Percentiles rank a stretch among this genome's conserved stretches.
phyloP scores from a whole-genome alignment of 306 rosid genomes.

The Cucurbita ficifolia region DNA sequence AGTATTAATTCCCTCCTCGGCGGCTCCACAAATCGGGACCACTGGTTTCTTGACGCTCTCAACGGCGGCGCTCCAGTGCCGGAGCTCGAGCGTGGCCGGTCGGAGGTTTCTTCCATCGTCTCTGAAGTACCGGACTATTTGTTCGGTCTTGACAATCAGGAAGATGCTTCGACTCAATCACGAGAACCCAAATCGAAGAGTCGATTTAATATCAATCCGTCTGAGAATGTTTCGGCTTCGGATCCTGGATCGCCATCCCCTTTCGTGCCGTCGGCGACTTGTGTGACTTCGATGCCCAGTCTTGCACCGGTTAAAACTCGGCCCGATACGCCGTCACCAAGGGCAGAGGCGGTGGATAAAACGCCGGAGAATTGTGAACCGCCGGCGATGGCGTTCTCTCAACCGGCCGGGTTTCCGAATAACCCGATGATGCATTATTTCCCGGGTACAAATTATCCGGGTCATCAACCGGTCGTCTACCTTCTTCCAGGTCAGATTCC shows the following conservation, averaged over 20 bases:
- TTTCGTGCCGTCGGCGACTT: conserved; percentile 22
- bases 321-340: conserved; percentile 22
- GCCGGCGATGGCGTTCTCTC: conserved; percentile 5
- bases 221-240: conserved; percentile 42
- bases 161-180: conserved; percentile 23
- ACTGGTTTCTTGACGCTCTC: conserved; percentile 83
- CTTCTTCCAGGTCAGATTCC: conserved; percentile 26
- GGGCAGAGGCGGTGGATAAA: conserved; percentile 16
- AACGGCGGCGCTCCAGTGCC: conserved; percentile 37
- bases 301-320: conserved; percentile 79
- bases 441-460: conserved; percentile 20
- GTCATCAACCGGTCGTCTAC: conserved; percentile 32
- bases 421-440: conserved; percentile 26
- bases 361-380: conserved; percentile 20
- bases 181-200: conserved; percentile 26
- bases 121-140: conserved; percentile 90
- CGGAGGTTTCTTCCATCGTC: conserved; percentile 73
- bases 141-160: conserved; percentile 71
- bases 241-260: conserved; percentile 84
- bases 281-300: conserved; percentile 34
- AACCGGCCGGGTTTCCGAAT: conserved; percentile 13
- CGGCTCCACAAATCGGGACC: conserved; percentile 71
- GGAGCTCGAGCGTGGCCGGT: conserved; percentile 57
- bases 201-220: conserved; percentile 12
- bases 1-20: conserved; percentile 68